Percentiles rank a stretch among this genome's conserved stretches.
phyloP scores from a whole-genome alignment of 164 flowering plant species.

The Sedum album region DNA sequence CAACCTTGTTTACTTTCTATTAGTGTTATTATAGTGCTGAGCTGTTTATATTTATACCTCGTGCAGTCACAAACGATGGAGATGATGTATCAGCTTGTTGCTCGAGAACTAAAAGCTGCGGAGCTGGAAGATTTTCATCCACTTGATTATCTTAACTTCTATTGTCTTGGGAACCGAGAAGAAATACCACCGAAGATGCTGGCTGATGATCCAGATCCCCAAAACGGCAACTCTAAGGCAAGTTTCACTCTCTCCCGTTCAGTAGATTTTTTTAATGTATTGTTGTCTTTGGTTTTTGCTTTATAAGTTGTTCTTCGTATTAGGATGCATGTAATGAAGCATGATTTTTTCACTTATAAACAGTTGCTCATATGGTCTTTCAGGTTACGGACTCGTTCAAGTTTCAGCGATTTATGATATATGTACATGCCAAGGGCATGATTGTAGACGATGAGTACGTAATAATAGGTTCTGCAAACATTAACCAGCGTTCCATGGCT shows the following conservation, averaged over 20 bases:
- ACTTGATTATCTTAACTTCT: too few species aligned
- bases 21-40: too few species aligned
- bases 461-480: too few species aligned
- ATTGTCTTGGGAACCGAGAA: too few species aligned
- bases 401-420: too few species aligned
- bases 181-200: conserved; percentile 22
- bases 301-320: neutral
- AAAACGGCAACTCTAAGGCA: conserved; percentile 33
- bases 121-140: conserved; percentile 36
- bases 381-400: too few species aligned
- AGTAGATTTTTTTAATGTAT: neutral
- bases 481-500: too few species aligned
- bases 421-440: too few species aligned
- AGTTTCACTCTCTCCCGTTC: neutral
- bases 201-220: conserved; percentile 16
- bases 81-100: conserved; percentile 72
- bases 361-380: conserved; percentile 13
- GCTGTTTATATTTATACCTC: neutral
- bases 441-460: too few species aligned
- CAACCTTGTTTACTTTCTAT: too few species aligned
- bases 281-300: too few species aligned
- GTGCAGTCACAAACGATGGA: conserved; percentile 74
- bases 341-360: neutral
- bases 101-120: conserved; percentile 36
- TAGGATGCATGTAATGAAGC: neutral